A percentile compares a stretch with the other conserved stretches of the same genome.
These are phyloP conservation scores for Aspergillus fumigatus DNA, from an alignment of 2,329 filamentous ascomycete genomes.

Conservation along the genomic window DNA sequence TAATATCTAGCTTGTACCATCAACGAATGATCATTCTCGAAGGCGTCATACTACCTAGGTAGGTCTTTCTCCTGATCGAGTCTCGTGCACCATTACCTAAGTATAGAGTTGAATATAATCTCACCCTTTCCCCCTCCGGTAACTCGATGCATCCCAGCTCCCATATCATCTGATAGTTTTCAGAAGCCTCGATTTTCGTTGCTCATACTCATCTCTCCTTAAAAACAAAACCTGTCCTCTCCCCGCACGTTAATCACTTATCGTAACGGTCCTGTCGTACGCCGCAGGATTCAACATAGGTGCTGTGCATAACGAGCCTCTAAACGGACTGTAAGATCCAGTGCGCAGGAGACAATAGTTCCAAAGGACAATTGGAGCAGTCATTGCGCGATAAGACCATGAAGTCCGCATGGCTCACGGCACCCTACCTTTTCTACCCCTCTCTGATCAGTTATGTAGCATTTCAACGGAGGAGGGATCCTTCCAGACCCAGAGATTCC, in stretches of 20 bases:
- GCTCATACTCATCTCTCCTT: neutral
- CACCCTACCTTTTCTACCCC: neutral
- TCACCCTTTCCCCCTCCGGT: neutral
- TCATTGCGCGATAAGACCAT: neutral
- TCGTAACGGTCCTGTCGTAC: neutral
- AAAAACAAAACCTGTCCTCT: neutral
- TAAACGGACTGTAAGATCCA: neutral
- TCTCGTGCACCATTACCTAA: neutral
- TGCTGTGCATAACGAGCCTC: no score
- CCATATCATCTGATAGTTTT: neutral
- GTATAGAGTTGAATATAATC: neutral
- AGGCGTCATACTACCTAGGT: neutral
- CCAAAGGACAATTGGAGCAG: neutral
- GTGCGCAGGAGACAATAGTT: neutral
- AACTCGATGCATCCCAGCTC: neutral
- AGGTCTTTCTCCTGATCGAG: neutral
- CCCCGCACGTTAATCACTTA: neutral
- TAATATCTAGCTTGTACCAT: neutral
- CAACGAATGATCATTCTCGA: neutral
- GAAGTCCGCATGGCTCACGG: neutral
- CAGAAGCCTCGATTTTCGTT: neutral
- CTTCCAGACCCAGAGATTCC: constrained; percentile 38
- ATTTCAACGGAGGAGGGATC: constrained; percentile 20
- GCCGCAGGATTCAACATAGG: neutral
- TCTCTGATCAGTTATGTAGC: neutral